These are phyloP conservation scores for Globisporangium recalcitrans DNA, from an alignment of 352 stramenopile genomes.

Conservation along the genomic window DNA sequence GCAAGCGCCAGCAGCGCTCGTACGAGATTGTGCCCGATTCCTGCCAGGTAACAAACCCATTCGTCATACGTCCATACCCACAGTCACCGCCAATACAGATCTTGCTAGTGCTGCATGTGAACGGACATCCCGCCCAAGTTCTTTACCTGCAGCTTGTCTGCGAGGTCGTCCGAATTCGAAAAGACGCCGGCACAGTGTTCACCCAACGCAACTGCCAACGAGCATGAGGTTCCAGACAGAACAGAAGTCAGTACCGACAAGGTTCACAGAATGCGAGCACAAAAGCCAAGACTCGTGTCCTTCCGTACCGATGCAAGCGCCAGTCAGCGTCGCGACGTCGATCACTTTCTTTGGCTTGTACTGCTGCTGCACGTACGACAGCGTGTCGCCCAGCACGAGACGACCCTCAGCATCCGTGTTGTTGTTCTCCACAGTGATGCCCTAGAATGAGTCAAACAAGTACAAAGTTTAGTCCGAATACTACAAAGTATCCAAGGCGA, in stretches of 20 bases:
- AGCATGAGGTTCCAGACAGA: background rate
- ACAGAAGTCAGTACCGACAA: background rate
- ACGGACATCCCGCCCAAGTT: too few relatives aligned
- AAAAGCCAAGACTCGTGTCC: background rate
- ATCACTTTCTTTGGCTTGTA: slow-evolving; percentile 91
- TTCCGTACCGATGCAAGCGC: slow-evolving; percentile 72
- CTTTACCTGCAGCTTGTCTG: slow-evolving; percentile 45
- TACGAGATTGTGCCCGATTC: slow-evolving; percentile 52
- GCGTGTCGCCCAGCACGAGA: slow-evolving; percentile 86
- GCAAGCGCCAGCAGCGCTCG: slow-evolving; percentile 87
- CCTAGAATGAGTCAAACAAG: slow-evolving; percentile 16
- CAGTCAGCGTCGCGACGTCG: slow-evolving; percentile 92
- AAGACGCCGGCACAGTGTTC: slow-evolving; percentile 90
- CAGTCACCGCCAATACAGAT: too few relatives aligned
- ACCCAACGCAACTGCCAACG: slow-evolving; percentile 77
- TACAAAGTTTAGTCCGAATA: background rate
- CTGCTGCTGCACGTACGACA: slow-evolving; percentile 86
- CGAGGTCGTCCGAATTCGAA: slow-evolving; percentile 88
- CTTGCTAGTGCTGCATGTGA: too few relatives aligned
- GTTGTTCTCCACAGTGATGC: slow-evolving; percentile 89
- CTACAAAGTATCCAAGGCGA: background rate
- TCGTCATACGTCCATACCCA: too few relatives aligned
- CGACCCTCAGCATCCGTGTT: slow-evolving; percentile 92
- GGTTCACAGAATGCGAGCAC: background rate
- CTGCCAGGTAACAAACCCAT: too few relatives aligned